phyloP scores from a whole-genome alignment of 2,329 filamentous ascomycete species.

The Colletotrichum karsti region DNA sequence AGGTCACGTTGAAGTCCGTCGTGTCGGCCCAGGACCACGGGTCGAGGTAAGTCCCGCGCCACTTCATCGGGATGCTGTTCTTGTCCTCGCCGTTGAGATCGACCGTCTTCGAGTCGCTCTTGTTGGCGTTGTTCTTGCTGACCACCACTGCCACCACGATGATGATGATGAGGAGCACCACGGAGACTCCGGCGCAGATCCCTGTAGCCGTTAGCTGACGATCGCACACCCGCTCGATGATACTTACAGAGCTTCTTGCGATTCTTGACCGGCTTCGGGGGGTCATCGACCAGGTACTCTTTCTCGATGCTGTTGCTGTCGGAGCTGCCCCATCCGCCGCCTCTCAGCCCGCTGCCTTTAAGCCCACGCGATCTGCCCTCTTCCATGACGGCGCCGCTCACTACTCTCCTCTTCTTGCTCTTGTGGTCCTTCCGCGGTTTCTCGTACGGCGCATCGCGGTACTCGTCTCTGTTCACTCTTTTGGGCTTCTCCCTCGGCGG shows the following conservation, averaged over 20 bases:
- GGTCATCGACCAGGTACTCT: slow-evolving; percentile 55
- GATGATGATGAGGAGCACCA: slow-evolving; percentile 70
- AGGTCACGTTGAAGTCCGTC: slow-evolving; percentile 91
- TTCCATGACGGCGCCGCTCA: slow-evolving; percentile 75
- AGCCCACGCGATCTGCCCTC: too few relatives aligned
- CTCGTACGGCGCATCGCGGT: slow-evolving; percentile 37
- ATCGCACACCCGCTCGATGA: slow-evolving; percentile 28
- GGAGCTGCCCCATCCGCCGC: slow-evolving; percentile 53
- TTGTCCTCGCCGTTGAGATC: slow-evolving; percentile 60
- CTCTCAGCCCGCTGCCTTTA: too few relatives aligned
- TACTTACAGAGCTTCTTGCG: slow-evolving; percentile 71
- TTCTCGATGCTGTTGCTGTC: slow-evolving; percentile 58
- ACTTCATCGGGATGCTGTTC: slow-evolving; percentile 69
- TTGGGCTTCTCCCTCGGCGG: slow-evolving; percentile 7
- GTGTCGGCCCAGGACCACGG: slow-evolving; percentile 94
- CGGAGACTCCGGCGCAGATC: slow-evolving; percentile 62
- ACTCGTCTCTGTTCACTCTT: slow-evolving; percentile 33
- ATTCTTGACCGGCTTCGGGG: slow-evolving; percentile 52
- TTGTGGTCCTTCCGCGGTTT: slow-evolving; percentile 45
- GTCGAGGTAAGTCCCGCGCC: slow-evolving; percentile 81
- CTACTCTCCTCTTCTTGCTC: slow-evolving; percentile 66
- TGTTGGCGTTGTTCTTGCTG: slow-evolving; percentile 63
- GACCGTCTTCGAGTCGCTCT: slow-evolving; percentile 38
- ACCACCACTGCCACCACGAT: slow-evolving; percentile 74
- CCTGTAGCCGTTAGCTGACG: slow-evolving; percentile 47